Base-by-base conservation (phyloP, 441 rosid genomes). In the Kokia cookei region DNA sequence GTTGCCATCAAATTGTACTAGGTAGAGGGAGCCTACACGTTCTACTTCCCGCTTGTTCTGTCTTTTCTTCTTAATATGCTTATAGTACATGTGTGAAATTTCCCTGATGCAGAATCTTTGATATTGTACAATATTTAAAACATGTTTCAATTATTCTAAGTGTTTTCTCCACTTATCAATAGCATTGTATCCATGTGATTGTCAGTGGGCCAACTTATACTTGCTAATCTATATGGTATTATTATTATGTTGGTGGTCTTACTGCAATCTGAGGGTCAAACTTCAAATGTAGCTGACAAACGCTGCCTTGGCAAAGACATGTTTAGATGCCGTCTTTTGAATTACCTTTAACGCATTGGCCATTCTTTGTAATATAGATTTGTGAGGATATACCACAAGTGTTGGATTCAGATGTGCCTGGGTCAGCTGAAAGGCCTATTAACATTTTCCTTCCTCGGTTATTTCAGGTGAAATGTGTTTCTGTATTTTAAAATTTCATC, bases 301-400 rank as follows among this genome's bases (percentile, higher is more conserved):
- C 1, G 48, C 7, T 43, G 22, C 37, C 8, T n/a, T 27, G 48
- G 11, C 37, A 32, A 65, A 59, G 24, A n/a, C 19, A 51, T 19
- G 58, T 9, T 65, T 17, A 13, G 11, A 55, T 76, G 14, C 65
- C 22, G 2, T 42, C 59, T 79, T 73, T 57, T 58, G 19, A 17
- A 57, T 40, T 51, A 67, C 26, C 5, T 64, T 66, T 15, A 57
- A 51, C 17, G 42, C 55, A 53, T 66, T 5, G 27, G 58, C 73
- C 53, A 57, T 77, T 45, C 26, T 59, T 19, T 61, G 27, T 73
- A 17, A 48, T 72, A 50, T 84, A 96, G 99, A 91, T 96, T 77
- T 96, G 98, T 82, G 99, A 96, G 83, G 98, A 96, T 87, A 81
- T 90, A n/a, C 98, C 98, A 1, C 97, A 94, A 80, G 89, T 87